Base-by-base conservation (phyloP, 768 basidiomycete genomes). In the Tulasnella sp. region DNA sequence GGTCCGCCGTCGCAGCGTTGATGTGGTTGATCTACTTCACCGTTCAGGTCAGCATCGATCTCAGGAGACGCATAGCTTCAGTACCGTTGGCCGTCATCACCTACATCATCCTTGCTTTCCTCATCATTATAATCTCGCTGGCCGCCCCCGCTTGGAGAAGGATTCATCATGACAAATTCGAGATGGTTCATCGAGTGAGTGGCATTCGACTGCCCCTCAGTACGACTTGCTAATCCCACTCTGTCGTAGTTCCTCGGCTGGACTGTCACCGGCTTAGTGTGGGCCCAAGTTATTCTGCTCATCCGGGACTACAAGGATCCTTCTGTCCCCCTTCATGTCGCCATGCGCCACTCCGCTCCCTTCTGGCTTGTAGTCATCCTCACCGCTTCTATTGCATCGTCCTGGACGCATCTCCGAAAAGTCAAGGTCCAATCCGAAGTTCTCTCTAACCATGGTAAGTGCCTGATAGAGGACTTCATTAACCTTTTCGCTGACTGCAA, bases 321-420 rank as follows among this genome's bases (percentile, higher is more conserved):
- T 19, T 82, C 78, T 31, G 80, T 84, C 73, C 79, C 84, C 11
- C 84, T 89, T 8, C 84, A 84, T 17, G 81, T 85, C 64, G 85
- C 86, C 4, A 81, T 89, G 54, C 80, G 86, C 6, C 81, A 83
- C 31, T 82, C 86, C 5, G 79, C 85, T 67, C 85, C 88, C 17
- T 88, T 90, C 80, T 90, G 89, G 89, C 81, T 90, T 31, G 84
- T 88, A 22, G 80, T 85, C n/a, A 80, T 88, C 67, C 81, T 89
- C 80, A 88, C 87, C 64, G 80, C 85, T 34, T 89, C 88, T 25
- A 87, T 89, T 76, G 85, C 88, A 67, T 81, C 88, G 19, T 88
- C 89, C n/a, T 90, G 89, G 89, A 39, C 85, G n/a, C 83, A 88
- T 67, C 84, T 90, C 4, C 85, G 88, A 75, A 88, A 88, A 80